A percentile compares a stretch with the other conserved stretches of the same genome.
Conservation (phyloP, 495 filamentous ascomycete genomes). For the Lasiosphaeria ovina region DNA sequence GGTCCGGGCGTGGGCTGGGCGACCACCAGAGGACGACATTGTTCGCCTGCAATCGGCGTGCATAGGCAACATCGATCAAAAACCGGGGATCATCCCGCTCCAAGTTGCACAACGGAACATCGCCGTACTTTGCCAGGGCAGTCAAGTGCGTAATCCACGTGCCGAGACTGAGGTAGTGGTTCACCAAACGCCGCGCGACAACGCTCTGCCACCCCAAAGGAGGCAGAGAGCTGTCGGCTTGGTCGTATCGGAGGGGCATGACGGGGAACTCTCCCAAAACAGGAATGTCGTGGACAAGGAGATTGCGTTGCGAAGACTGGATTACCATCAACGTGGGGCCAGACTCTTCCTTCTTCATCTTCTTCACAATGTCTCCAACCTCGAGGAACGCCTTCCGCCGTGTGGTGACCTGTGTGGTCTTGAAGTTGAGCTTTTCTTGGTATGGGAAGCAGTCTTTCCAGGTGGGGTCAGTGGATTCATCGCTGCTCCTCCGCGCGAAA, state of each 20-base stretch:
- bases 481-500: constrained; percentile 56
- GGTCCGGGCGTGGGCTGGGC: constrained; percentile 76
- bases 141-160: constrained; percentile 88
- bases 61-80: constrained; percentile 94
- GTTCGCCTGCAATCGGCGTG: constrained; percentile 82
- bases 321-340: constrained; percentile 79
- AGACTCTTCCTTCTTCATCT: constrained; percentile 77
- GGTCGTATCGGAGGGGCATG: constrained; percentile 74
- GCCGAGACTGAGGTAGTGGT: constrained; percentile 85
- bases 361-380: constrained; percentile 79
- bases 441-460: constrained; percentile 83
- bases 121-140: constrained; percentile 83
- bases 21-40: constrained; percentile 99
- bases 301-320: constrained; percentile 80
- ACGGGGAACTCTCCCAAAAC: constrained; percentile 81
- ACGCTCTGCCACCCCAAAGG: constrained; percentile 93
- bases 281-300: constrained; percentile 81
- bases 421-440: constrained; percentile 83
- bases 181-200: constrained; percentile 79
- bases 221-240: constrained; percentile 80
- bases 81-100: constrained; percentile 92
- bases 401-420: constrained; percentile 81
- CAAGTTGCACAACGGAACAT: constrained; percentile 92
- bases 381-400: constrained; percentile 84
- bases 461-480: constrained; percentile 62